Conservation (phyloP, 345 rosid species). For the Moricandia arvensis region DNA sequence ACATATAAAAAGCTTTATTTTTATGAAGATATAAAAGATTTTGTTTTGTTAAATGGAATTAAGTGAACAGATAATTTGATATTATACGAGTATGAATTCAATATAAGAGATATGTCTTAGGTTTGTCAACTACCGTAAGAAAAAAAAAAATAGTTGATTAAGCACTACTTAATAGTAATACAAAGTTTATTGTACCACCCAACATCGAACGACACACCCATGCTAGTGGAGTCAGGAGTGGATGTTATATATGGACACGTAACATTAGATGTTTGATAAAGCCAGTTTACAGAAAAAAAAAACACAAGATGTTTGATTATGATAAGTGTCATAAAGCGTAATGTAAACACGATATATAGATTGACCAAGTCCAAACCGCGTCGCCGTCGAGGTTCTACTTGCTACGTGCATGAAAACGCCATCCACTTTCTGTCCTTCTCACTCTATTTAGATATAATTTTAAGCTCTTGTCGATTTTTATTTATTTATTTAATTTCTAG, state of each 20-base stretch:
- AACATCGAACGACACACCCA: background rate
- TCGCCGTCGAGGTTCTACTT: constrained; percentile 28
- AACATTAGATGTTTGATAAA: constrained; percentile 1
- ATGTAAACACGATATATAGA: constrained; percentile 24
- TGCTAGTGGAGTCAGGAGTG: constrained; percentile 37
- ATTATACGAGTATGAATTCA: background rate
- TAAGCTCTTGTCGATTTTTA: background rate
- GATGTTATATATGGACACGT: constrained; percentile 31
- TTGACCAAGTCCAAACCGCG: constrained; percentile 38
- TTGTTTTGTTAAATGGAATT: background rate
- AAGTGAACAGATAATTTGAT: background rate
- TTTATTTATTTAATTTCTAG: background rate
- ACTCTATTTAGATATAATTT: background rate
- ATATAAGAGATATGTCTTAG: background rate
- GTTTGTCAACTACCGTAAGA: background rate
- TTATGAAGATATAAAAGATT: background rate
- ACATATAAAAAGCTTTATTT: background rate
- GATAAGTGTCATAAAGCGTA: constrained; percentile 21
- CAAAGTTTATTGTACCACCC: background rate
- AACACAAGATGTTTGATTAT: constrained; percentile 1
- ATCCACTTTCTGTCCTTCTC: constrained; percentile 17
- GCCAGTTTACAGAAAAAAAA: too few relatives aligned
- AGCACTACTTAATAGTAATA: background rate
- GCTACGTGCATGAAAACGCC: constrained; percentile 35
- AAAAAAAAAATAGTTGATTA: background rate